A percentile compares a stretch with the other conserved stretches of the same genome.
These are phyloP conservation scores for Penicillium malachiteum DNA, from an alignment of 495 filamentous ascomycete species.

Conservation along the genomic window DNA sequence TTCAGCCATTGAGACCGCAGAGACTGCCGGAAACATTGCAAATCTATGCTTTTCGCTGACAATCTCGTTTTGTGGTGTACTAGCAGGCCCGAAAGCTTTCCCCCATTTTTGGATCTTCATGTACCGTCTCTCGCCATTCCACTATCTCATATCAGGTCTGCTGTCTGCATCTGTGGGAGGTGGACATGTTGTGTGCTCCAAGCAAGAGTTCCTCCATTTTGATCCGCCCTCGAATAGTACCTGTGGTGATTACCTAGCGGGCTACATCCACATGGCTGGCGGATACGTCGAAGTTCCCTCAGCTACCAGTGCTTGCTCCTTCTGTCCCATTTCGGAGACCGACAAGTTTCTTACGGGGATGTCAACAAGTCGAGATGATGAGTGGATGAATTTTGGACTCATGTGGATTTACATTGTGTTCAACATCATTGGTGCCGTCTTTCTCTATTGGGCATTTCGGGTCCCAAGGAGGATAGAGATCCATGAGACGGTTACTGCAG, in stretches of 20 bases:
- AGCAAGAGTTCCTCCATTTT: conserved; percentile 59
- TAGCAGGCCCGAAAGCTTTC: conserved; percentile 20
- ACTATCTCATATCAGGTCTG: conserved; percentile 62
- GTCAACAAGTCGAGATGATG: conserved; percentile 49
- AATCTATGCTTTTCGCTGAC: conserved; percentile 51
- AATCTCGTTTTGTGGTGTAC: conserved; percentile 45
- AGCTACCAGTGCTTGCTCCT: conserved; percentile 54
- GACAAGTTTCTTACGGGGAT: conserved; percentile 59
- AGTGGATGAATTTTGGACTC: conserved; percentile 72
- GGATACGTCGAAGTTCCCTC: conserved; percentile 56
- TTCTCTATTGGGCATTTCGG: conserved; percentile 77
- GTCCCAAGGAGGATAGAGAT: conserved; percentile 60
- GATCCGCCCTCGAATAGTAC: conserved; percentile 50
- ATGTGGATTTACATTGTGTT: conserved; percentile 70
- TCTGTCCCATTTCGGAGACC: conserved; percentile 59
- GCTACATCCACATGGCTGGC: conserved; percentile 45
- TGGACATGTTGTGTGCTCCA: conserved; percentile 55
- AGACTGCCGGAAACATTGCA: conserved; percentile 51
- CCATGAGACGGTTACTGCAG: not conserved
- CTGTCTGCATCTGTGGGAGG: conserved; percentile 60
- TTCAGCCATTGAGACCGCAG: conserved; percentile 49
- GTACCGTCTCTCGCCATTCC: conserved; percentile 64
- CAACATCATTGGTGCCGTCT: conserved; percentile 67
- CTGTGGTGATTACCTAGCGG: conserved; percentile 57
- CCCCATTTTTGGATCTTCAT: conserved; percentile 72